A percentile compares a stretch with the other conserved stretches of the same genome.
phyloP scores from a whole-genome alignment of 1,139 yeast species.

The Lizanozyma gosingica region DNA sequence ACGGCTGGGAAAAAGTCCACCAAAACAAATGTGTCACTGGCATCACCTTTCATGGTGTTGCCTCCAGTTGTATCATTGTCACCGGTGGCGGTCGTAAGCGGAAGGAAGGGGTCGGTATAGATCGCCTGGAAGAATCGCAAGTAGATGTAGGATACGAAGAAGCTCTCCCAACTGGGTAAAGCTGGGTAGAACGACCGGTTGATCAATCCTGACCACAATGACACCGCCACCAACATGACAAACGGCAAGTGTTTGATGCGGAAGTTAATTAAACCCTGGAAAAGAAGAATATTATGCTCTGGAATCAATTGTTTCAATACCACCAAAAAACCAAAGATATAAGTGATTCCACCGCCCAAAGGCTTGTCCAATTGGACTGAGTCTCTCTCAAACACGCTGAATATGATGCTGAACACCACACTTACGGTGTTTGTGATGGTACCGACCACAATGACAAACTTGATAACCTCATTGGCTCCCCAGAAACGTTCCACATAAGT shows the following conservation, averaged over 20 bases:
- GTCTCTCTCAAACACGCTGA: conserved; percentile 29
- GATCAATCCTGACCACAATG: conserved; percentile 35
- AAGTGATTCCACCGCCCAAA: conserved; percentile 65
- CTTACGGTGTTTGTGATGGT: conserved; percentile 51
- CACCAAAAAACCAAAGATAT: conserved; percentile 69
- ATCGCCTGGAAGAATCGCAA: conserved; percentile 62
- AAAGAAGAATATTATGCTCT: conserved; percentile 69
- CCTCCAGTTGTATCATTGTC: conserved; percentile 9
- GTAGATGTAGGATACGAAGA: conserved; percentile 63
- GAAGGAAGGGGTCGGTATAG: conserved; percentile 21
- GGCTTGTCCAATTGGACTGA: conserved; percentile 33
- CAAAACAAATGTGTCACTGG: conserved; percentile 80
- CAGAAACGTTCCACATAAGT: conserved; percentile 45
- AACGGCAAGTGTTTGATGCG: conserved; percentile 73
- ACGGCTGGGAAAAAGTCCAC: conserved; percentile 72
- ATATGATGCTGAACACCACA: conserved; percentile 30
- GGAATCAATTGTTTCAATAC: conserved; percentile 86
- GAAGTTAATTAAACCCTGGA: conserved; percentile 53
- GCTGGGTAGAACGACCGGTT: conserved; percentile 41
- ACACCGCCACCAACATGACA: conserved; percentile 37
- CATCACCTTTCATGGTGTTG: conserved; percentile 55
- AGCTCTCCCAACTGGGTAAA: conserved; percentile 61
- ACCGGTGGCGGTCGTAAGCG: conserved; percentile 19
- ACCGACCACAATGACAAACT: conserved; percentile 51
- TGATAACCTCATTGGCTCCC: conserved; percentile 53